Conservation (phyloP, 2,329 filamentous ascomycete species). For the Keithomyces neogunnii region DNA sequence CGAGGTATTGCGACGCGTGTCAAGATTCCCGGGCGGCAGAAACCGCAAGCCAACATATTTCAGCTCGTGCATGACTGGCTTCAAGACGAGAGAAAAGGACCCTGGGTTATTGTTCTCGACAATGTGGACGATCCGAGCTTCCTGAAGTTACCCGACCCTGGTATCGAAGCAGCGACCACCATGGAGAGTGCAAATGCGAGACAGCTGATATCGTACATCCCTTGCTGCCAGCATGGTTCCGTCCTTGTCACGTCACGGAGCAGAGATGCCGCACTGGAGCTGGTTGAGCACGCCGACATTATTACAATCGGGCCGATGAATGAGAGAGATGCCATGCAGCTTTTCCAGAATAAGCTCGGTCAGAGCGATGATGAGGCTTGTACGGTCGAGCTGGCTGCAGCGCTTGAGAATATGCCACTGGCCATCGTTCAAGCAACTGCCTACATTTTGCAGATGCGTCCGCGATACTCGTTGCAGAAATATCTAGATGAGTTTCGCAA, state of each 20-base stretch:
- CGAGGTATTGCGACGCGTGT: conserved; percentile 22
- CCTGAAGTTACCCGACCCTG: not conserved
- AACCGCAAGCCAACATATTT: conserved; percentile 23
- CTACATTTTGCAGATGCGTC: conserved; percentile 4
- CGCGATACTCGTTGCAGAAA: conserved; percentile 2
- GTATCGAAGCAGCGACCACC: not conserved
- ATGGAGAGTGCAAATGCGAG: not conserved
- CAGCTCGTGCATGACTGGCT: conserved; percentile 21
- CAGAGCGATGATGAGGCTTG: not conserved
- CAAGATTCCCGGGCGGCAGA: conserved; percentile 19
- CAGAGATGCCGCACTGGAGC: conserved; percentile 6
- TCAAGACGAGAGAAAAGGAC: conserved; percentile 11
- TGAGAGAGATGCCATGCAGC: conserved; percentile 4
- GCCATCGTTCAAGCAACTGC: conserved; percentile 20
- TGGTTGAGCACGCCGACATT: conserved; percentile 8
- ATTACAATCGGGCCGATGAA: conserved; percentile 10
- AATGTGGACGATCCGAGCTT: conserved; percentile 12
- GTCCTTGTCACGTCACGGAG: conserved; percentile 14
- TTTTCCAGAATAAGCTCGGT: conserved; percentile 11
- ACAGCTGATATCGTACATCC: conserved; percentile 9
- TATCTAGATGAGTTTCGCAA: conserved; percentile 5
- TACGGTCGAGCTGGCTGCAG: conserved; percentile 9
- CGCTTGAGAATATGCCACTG: conserved; percentile 20
- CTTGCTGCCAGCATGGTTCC: conserved; percentile 7
- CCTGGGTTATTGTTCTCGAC: conserved; percentile 15